phyloP scores from a whole-genome alignment of 1,139 yeast species.

The Saccharomyces hybrid region DNA sequence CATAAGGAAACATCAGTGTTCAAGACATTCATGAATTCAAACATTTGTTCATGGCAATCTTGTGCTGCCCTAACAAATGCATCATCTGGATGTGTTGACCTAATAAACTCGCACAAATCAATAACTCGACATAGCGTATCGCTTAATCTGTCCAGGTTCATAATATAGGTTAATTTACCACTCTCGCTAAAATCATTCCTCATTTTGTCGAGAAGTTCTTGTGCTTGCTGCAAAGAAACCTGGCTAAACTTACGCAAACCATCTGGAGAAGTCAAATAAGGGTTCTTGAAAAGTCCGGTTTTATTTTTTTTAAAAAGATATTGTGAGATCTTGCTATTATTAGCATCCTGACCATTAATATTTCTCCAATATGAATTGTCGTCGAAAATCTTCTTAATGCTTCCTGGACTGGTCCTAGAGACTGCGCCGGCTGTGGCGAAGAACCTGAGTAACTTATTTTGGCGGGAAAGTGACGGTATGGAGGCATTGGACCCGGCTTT shows the following conservation, averaged over 20 bases:
- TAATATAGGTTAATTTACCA: conserved; percentile 49
- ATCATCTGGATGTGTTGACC: conserved; percentile 78
- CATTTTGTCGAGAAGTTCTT: conserved; percentile 50
- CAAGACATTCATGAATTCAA: conserved; percentile 86
- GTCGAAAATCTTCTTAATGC: conserved; percentile 14
- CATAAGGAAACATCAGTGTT: conserved; percentile 79
- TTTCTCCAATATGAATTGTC: conserved; percentile 19
- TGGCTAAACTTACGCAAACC: conserved; percentile 66
- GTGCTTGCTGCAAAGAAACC: conserved; percentile 56
- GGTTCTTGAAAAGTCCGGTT: conserved; percentile 71
- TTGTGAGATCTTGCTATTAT: neutral
- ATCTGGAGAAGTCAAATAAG: conserved; percentile 55
- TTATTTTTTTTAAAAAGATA: conserved; percentile 8
- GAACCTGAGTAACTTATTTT: neutral
- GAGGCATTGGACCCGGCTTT: conserved; percentile 19
- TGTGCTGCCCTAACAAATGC: conserved; percentile 77
- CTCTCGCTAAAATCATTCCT: conserved; percentile 39
- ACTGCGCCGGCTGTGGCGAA: neutral
- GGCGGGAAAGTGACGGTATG: neutral
- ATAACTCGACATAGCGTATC: conserved; percentile 88
- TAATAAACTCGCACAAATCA: conserved; percentile 86
- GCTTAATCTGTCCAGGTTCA: conserved; percentile 73
- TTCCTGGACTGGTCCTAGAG: neutral
- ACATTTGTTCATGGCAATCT: conserved; percentile 78
- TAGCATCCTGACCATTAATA: conserved; percentile 8